Percentiles rank a stretch among this genome's conserved stretches.
Conservation (phyloP, 129 eudicot genomes). For the Escallonia rubra region DNA sequence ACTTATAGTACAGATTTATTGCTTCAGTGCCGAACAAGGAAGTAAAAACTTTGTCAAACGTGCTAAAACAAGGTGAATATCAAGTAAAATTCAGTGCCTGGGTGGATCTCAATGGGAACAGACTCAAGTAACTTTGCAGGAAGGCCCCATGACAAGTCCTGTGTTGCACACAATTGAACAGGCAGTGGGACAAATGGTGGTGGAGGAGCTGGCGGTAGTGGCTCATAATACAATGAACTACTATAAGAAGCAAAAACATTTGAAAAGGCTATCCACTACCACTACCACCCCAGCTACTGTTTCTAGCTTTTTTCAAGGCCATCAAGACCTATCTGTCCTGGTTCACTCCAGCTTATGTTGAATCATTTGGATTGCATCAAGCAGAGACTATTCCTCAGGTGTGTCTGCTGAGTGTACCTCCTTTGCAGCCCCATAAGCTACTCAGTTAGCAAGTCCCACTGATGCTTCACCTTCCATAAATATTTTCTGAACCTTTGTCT, state of each 20-base stretch:
- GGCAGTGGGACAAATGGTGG: constrained; percentile 67
- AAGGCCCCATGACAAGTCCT: constrained; percentile 35
- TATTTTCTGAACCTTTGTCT: no score
- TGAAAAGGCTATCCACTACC: constrained; percentile 40
- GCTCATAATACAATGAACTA: constrained; percentile 66
- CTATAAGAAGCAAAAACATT: constrained; percentile 51
- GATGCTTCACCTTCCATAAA: no score
- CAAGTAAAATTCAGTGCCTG: constrained; percentile 16
- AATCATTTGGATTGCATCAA: not conserved
- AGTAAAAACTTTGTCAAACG: constrained; percentile 8
- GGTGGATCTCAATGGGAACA: constrained; percentile 35
- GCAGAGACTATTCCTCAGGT: constrained; percentile 19
- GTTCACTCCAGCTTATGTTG: constrained; percentile 5
- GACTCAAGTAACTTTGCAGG: constrained; percentile 19
- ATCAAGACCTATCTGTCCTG: not conserved
- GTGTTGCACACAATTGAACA: constrained; percentile 33
- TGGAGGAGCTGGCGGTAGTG: constrained; percentile 73
- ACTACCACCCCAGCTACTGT: constrained; percentile 25
- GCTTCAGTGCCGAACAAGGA: not conserved
- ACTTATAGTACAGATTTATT: not conserved
- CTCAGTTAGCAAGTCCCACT: no score
- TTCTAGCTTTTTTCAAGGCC: constrained; percentile 18
- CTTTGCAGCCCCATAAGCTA: constrained; percentile 3
- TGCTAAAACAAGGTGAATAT: constrained; percentile 24
- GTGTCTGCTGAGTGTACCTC: constrained; percentile 18